These are phyloP conservation scores for Rutstroemia sp. DNA, from an alignment of 2,329 filamentous ascomycete genomes.

Conservation along the genomic window DNA sequence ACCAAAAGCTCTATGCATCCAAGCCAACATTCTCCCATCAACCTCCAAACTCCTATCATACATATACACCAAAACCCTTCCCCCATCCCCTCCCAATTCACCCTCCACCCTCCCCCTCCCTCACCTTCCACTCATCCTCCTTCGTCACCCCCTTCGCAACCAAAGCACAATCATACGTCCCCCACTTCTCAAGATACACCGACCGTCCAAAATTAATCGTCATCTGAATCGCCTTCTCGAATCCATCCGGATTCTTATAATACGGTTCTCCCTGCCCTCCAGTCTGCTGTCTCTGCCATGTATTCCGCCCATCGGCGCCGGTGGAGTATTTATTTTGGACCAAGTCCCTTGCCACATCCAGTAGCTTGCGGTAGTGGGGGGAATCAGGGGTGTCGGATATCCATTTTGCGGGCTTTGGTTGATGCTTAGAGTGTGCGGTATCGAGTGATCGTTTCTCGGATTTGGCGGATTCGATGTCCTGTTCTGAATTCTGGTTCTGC, in stretches of 20 bases:
- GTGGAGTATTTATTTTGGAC: slow-evolving; percentile 1
- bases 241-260: slow-evolving; percentile 40
- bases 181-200: slow-evolving; percentile 39
- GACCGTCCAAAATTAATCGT: slow-evolving; percentile 38
- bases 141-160: slow-evolving; percentile 30
- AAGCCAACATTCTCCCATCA: no score
- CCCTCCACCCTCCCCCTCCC: not conserved
- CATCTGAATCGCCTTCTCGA: slow-evolving; percentile 38
- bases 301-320: slow-evolving; percentile 34
- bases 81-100: not conserved
- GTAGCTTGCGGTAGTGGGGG: slow-evolving; percentile 22
- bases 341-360: slow-evolving; percentile 26
- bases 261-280: slow-evolving; percentile 47
- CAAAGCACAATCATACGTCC: slow-evolving; percentile 37
- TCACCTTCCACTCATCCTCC: slow-evolving; percentile 38
- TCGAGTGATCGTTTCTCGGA: not conserved
- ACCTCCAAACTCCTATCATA: no score
- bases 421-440: not conserved
- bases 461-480: not conserved
- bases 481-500: not conserved
- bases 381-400: slow-evolving; percentile 24
- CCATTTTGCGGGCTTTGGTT: slow-evolving; percentile 4
- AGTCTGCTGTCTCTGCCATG: slow-evolving; percentile 44
- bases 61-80: not conserved
- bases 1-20: no score